Evolutionary conservation across 441 rosid genomes (phyloP), one percentile per base, ranked within the genome.

Genomic region (Melastoma candidum): DNA sequence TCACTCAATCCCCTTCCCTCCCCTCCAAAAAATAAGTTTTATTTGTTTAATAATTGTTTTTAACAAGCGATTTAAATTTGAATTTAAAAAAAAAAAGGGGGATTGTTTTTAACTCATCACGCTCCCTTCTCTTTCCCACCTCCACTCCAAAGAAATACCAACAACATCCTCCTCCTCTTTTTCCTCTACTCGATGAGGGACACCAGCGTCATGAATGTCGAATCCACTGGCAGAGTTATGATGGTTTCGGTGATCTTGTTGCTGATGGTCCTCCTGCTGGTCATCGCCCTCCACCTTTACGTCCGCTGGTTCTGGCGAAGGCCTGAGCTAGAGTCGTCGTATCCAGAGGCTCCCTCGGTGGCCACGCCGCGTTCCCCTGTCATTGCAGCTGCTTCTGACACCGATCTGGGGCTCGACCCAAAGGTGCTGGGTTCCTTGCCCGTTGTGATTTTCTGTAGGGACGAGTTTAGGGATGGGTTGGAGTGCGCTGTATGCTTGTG

Each of bases 401-500:
- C 8, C 8, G 41, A 32, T 6, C 41, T 8, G 7, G 87, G 92
- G 22, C 81, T 83, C 17, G 71, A 74, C 49, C 51, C 85, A 22
- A 49, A 59, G 3, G 65, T 73, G n/a, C 80, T 83, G n/a, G 66
- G 63, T 50, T 70, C 85, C 1, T 73, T 83, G 44, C 87, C 87
- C 0, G 51, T 75, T 48, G 48, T 77, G 14, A 49, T 64, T 44
- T 80, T 80, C 67, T 67, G 66, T 44, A 66, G 71, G 36, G 61
- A 70, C 25, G 78, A 68, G 22, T 83, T 78, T 59, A 72, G 77
- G 69, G 87, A 78, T 8, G 90, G 92, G 8, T 63, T 78, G 32
- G 92, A 84, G 47, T 84, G 92, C 54, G 80, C 92, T 0, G 82
- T 84, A 59, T 84, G 92, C 63, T 71, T 84, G 61, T 72, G 71